Evolutionary conservation across 192 early-diverging fungal species (phyloP).

Genomic region (Coemansia sp.): DNA sequence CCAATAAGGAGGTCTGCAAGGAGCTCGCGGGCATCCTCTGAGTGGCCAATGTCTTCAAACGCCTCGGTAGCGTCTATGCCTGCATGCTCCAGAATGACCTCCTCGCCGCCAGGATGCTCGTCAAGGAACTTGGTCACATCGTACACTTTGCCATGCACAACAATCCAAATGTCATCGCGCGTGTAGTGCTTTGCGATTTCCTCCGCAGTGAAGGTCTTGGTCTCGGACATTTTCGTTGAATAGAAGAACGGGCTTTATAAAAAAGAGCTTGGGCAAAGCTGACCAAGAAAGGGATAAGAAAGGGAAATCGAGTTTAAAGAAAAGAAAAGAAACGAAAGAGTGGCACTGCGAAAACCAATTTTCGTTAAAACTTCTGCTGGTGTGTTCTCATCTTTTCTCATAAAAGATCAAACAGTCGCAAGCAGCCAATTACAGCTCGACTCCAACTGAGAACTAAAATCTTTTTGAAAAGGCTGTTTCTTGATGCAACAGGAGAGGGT

Average conservation of each 20-base stretch:
- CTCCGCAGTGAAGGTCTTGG: conserved; percentile 59
- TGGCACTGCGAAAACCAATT: background rate
- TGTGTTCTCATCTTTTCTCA: background rate
- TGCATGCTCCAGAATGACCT: conserved; percentile 88
- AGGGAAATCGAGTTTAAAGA: conserved; percentile 2
- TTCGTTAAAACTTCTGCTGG: background rate
- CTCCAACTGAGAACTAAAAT: too few species aligned
- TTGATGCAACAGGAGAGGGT: too few species aligned
- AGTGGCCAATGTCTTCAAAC: conserved; percentile 98
- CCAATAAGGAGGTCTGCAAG: conserved; percentile 76
- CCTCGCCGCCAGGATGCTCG: conserved; percentile 98
- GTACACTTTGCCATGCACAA: conserved; percentile 77
- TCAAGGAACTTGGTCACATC: conserved; percentile 78
- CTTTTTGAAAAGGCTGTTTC: too few species aligned
- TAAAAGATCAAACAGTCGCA: background rate
- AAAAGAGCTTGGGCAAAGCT: conserved; percentile 7
- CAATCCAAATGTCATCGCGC: conserved; percentile 77
- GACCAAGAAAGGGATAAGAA: conserved; percentile 15
- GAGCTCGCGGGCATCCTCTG: conserved; percentile 88
- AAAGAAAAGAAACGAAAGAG: background rate
- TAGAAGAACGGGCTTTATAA: conserved; percentile 1
- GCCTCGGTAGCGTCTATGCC: conserved; percentile 89
- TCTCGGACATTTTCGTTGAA: conserved; percentile 54
- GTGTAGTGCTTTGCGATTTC: conserved; percentile 75
- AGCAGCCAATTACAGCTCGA: background rate